A percentile compares a stretch with the other conserved stretches of the same genome.
Evolutionary conservation across 2,329 filamentous ascomycete genomes (phyloP).

Genomic region (Fusarium temperatum): DNA sequence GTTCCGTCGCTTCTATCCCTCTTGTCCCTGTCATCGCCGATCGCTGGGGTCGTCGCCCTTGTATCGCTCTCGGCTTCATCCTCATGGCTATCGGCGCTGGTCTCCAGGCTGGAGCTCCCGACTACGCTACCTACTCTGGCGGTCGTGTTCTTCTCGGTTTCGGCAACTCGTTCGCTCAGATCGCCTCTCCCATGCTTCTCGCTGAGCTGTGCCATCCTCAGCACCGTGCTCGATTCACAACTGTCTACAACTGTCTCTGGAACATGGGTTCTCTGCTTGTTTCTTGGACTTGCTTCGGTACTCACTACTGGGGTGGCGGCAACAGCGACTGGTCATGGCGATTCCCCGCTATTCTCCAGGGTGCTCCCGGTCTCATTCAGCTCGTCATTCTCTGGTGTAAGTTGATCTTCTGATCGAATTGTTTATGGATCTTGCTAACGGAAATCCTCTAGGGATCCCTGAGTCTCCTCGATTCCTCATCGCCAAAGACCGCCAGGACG

Average conservation of each 20-base stretch:
- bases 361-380: conserved; percentile 68
- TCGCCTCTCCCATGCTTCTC: conserved; percentile 70
- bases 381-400: conserved; percentile 67
- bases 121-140: conserved; percentile 53
- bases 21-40: conserved; percentile 58
- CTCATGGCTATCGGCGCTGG: conserved; percentile 52
- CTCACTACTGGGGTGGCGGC: conserved; percentile 56
- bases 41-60: conserved; percentile 52
- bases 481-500: conserved; percentile 69
- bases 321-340: conserved; percentile 72
- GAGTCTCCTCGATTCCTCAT: conserved; percentile 74
- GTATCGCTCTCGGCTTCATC: conserved; percentile 54
- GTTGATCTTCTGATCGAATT: rapidly evolving
- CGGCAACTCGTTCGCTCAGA: conserved; percentile 71
- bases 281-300: conserved; percentile 71
- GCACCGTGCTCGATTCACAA: conserved; percentile 71
- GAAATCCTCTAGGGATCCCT: conserved; percentile 53
- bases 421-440: not conserved
- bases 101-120: conserved; percentile 47
- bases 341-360: conserved; percentile 70
- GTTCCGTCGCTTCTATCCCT: conserved; percentile 57
- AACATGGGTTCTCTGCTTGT: conserved; percentile 69
- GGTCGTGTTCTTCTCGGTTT: conserved; percentile 63
- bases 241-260: conserved; percentile 75
- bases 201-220: conserved; percentile 75